Conservation (phyloP, 306 rosid genomes). For the Fragaria ananassa region DNA sequence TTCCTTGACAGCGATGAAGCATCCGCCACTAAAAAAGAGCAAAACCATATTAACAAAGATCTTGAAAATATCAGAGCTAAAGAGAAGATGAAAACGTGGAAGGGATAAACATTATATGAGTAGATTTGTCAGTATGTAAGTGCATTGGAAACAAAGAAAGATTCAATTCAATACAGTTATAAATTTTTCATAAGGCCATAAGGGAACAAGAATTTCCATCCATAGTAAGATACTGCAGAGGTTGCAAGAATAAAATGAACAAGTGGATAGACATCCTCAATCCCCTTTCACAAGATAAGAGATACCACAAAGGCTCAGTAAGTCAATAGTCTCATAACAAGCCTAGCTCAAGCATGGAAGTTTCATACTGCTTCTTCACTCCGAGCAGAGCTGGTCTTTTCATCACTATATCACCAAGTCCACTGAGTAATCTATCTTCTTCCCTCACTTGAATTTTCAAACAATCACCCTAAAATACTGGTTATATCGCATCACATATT, state of each 20-base stretch:
- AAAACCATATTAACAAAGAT: constrained; percentile 17
- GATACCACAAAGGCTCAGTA: not conserved
- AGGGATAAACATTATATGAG: not conserved
- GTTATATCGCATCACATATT: not conserved
- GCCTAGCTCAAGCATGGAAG: not conserved
- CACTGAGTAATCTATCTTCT: not conserved
- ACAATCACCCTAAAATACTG: not conserved
- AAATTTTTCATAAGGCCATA: not conserved
- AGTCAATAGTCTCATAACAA: not conserved
- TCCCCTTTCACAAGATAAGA: not conserved
- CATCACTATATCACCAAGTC: not conserved
- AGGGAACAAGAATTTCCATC: not conserved
- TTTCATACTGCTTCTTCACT: not conserved
- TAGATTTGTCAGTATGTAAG: not conserved
- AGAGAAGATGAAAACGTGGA: not conserved
- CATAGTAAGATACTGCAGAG: not conserved
- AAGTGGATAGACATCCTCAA: not conserved
- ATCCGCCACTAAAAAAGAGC: constrained; percentile 49
- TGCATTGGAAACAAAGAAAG: not conserved
- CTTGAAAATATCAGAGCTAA: constrained; percentile 11
- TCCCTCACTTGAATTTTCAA: not conserved
- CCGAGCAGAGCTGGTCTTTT: not conserved
- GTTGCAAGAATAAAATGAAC: no score
- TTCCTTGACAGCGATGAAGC: constrained; percentile 86
- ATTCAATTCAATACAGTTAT: not conserved